These are phyloP conservation scores for Thymus quinquecostatus DNA, from an alignment of 257 asterid species.

Conservation along the genomic window DNA sequence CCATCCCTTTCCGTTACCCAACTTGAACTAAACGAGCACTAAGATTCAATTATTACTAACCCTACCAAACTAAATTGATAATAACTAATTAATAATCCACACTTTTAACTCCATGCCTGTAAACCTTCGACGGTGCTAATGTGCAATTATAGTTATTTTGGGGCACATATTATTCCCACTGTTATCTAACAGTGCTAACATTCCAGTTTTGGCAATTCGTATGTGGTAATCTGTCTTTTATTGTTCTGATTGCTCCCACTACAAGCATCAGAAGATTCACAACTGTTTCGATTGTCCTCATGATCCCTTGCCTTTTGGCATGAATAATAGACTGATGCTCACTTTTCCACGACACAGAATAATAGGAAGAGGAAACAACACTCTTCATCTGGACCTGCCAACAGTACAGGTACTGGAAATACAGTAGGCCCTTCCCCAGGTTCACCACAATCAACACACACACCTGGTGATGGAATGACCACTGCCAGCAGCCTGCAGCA, in stretches of 20 bases:
- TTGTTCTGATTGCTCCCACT: neutral
- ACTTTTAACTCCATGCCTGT: too few relatives aligned
- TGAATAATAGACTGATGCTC: constrained; percentile 28
- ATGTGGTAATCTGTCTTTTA: constrained; percentile 5
- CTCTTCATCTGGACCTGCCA: constrained; percentile 93
- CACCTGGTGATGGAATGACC: constrained; percentile 93
- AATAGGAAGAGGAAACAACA: constrained; percentile 89
- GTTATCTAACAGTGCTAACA: constrained; percentile 21
- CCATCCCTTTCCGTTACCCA: too few relatives aligned
- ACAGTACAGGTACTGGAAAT: constrained; percentile 82
- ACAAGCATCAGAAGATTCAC: constrained; percentile 16
- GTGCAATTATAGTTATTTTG: neutral
- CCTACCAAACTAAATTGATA: too few relatives aligned
- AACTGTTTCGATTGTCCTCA: neutral
- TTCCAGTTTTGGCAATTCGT: neutral
- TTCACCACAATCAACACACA: constrained; percentile 92
- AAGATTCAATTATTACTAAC: too few relatives aligned
- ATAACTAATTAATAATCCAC: too few relatives aligned
- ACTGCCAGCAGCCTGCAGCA: constrained; percentile 83
- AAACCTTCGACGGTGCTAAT: too few relatives aligned
- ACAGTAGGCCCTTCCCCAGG: constrained; percentile 79
- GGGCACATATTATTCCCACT: constrained; percentile 15
- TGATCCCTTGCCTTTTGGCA: constrained; percentile 14
- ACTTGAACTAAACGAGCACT: too few relatives aligned
- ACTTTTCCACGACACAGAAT: constrained; percentile 55